Conservation (phyloP, 176 grass and related monocot species). For the Musa schizocarpa region DNA sequence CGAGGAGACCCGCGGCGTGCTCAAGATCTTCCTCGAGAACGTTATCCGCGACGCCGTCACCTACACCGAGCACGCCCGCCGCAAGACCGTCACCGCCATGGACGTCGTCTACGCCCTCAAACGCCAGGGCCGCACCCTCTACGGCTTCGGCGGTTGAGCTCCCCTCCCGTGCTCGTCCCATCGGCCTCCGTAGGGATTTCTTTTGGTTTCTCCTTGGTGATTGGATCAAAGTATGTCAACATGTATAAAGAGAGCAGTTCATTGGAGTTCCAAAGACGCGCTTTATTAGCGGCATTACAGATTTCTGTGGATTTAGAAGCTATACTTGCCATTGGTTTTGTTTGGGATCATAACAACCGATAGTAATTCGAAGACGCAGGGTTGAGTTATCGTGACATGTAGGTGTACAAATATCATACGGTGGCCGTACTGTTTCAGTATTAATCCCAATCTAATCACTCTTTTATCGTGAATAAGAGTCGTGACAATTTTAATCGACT, state of each 20-base stretch:
- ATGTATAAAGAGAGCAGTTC: too few species aligned
- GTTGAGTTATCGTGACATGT: not conserved
- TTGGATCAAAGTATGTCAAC: too few species aligned
- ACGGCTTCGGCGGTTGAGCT: conserved; percentile 57
- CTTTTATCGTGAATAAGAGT: too few species aligned
- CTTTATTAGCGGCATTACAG: too few species aligned
- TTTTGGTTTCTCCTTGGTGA: too few species aligned
- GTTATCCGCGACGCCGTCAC: conserved; percentile 94
- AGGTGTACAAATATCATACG: not conserved
- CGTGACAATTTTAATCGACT: too few species aligned
- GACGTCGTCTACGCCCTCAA: conserved; percentile 91
- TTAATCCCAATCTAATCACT: not conserved
- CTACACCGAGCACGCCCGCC: conserved; percentile 84
- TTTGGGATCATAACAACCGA: not conserved
- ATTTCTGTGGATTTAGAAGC: too few species aligned
- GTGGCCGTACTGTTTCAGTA: not conserved
- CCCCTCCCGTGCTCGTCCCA: too few species aligned
- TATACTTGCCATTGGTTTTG: too few species aligned
- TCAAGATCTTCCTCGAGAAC: conserved; percentile 99
- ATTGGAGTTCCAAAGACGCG: too few species aligned
- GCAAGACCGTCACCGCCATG: conserved; percentile 98
- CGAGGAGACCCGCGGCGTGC: conserved; percentile 87
- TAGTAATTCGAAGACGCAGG: not conserved
- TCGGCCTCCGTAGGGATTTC: too few species aligned
- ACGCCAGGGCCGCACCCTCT: conserved; percentile 83